Evolutionary conservation across 352 stramenopile species (phyloP), one percentile per base, ranked within the genome.

Genomic region (Blastocystis sp.): DNA sequence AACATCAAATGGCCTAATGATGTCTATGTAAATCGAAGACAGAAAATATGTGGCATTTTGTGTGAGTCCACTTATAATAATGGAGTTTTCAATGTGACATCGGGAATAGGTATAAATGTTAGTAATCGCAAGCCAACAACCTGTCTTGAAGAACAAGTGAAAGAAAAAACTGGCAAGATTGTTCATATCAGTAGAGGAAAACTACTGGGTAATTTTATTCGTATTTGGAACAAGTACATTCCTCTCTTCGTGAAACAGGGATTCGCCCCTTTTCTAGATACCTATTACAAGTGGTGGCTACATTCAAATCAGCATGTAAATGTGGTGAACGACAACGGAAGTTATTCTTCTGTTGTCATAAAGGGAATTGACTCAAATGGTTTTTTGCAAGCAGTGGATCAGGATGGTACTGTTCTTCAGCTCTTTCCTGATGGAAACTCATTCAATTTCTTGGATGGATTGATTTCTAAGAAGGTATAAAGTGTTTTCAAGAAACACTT

Each of bases 1-100:
- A 89, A 76, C 41, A 91, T 91, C 68, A 91, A 91, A 62, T 91
- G 89, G 89, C 89, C 89, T 13, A 91, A 91, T 59, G 89, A 91
- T 23, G 87, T 91, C n/a, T 91, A 91, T 41, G 54, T 87, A 8
- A 82, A 90, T 53, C 61, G 45, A 15, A n/a, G 37, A 26, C n/a
- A 37, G 6, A 91, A 91, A 64, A 91, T 91, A 20, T 87, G 89
- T 34, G 89, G 89, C 5, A 91, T 91, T 34, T 23, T 91, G 9
- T 90, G 89, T 61, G 70, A 91, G 64, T 91, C 89, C 4, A 87
- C 91, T 4, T 80, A 55, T 37, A 45, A 23, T 5, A 87, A 76
- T 26, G 29, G 75, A 23, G 63, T 8, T 18, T 91, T 69, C 45
- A 87, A 68, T 55, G 90, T 39, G 70, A 91, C 76, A 41, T 91